Evolutionary conservation across 768 basidiomycete genomes (phyloP), one percentile per base, ranked within the genome.

Genomic region (Leucosporidium yakuticum): DNA sequence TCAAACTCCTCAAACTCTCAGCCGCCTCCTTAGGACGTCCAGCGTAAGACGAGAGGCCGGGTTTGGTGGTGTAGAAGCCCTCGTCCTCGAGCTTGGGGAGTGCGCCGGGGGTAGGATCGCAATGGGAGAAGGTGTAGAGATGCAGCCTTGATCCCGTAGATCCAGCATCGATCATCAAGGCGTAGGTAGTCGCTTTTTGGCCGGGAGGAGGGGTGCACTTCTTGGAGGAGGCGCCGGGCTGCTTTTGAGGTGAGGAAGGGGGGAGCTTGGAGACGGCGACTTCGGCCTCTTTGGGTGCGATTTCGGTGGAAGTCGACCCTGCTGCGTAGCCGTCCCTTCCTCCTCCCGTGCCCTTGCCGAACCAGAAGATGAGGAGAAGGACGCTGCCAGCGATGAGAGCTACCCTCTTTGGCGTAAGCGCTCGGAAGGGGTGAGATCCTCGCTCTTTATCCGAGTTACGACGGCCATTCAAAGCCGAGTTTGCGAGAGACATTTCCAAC

Each of bases 131-230:
- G 77, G 96, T 98, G 87, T 98, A 99, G 39, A 98, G 84, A 83
- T 99, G 96, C 76, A 98, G 93, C 23, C 96, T 86, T 0, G 94
- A 96, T 25, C 95, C 96, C 0, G 93, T 96, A 23, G 94, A 97
- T 29, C 96, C 96, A 1, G 96, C 95, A 78, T 99, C 96, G 80
- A 98, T 90, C 87, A 97, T 96, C 75, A 98, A 84, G 0, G 91
- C 93, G 78, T 90, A 99, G 17, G 68, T 77, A 92, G 91, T 59
- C 54, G 66, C 67, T 55, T 74, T 71, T 23, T 68, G 34, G 6
- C 69, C 73, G 20, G 53, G 39, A 2, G 69, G 69, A 14, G 73
- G 67, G 0, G 69, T 69, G 62, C 69, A 74, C 62, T 65, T 66
- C 14, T 31, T 12, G 14, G 48, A 51, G n/a, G 48, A 25, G 4